Evolutionary conservation across 1,139 yeast species (phyloP).

Genomic region (Diutina rugosa): DNA sequence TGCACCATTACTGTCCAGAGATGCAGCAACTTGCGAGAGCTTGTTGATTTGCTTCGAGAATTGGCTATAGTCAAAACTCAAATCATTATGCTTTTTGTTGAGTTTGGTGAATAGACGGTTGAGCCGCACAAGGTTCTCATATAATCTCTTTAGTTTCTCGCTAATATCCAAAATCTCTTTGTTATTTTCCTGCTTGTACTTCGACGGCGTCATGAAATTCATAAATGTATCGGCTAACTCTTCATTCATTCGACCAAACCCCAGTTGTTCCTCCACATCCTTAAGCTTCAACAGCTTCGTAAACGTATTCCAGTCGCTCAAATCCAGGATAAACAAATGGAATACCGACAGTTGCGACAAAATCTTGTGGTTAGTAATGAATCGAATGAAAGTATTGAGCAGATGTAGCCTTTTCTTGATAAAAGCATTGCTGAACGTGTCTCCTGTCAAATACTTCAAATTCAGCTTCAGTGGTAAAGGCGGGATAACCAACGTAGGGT

Average conservation of each 20-base stretch:
- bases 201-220: constrained; percentile 79
- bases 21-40: constrained; percentile 35
- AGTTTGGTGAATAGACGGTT: constrained; percentile 70
- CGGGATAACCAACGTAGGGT: constrained; percentile 78
- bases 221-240: constrained; percentile 73
- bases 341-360: constrained; percentile 61
- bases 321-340: constrained; percentile 60
- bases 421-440: constrained; percentile 69
- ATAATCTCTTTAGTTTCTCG: constrained; percentile 70
- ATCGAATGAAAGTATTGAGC: constrained; percentile 58
- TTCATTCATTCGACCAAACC: constrained; percentile 16
- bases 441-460: constrained; percentile 90
- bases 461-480: constrained; percentile 92
- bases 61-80: constrained; percentile 60
- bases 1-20: not conserved
- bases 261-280: constrained; percentile 28
- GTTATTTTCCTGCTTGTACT: constrained; percentile 51
- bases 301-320: constrained; percentile 76
- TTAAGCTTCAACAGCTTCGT: constrained; percentile 46
- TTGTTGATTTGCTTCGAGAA: constrained; percentile 61
- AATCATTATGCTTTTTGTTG: constrained; percentile 58
- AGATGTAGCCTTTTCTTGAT: constrained; percentile 79
- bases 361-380: constrained; percentile 63
- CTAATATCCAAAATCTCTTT: constrained; percentile 76
- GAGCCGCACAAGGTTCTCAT: constrained; percentile 67